These are phyloP conservation scores for Gracilaria domingensis DNA, from an alignment of 23 red algal species.

Conservation along the genomic window DNA sequence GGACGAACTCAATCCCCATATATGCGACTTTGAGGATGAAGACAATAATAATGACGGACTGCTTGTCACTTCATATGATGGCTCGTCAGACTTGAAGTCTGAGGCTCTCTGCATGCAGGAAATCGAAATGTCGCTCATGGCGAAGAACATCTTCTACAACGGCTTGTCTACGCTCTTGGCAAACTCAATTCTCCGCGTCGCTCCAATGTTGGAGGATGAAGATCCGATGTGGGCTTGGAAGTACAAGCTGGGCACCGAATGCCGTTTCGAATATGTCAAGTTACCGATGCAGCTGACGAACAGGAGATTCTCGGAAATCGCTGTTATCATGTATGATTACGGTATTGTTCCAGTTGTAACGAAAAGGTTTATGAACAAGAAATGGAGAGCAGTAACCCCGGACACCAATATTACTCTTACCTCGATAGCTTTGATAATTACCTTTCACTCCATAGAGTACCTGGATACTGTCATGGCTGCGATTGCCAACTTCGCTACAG, in stretches of 20 bases:
- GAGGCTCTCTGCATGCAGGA: too few species aligned
- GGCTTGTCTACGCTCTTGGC: too few species aligned
- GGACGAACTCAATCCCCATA: slow-evolving; percentile 1
- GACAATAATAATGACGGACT: slow-evolving; percentile 66
- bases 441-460: too few species aligned
- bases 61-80: slow-evolving; percentile 48
- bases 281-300: slow-evolving; percentile 64
- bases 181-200: slow-evolving; percentile 53
- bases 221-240: slow-evolving; percentile 59
- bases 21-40: slow-evolving; percentile 21
- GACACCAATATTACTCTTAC: slow-evolving; percentile 59
- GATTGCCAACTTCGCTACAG: too few species aligned
- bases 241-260: slow-evolving; percentile 77
- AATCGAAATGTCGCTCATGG: too few species aligned
- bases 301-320: slow-evolving; percentile 55
- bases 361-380: slow-evolving; percentile 73
- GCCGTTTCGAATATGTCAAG: slow-evolving; percentile 73
- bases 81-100: too few species aligned
- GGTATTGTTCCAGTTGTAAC: slow-evolving; percentile 62
- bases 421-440: slow-evolving; percentile 68
- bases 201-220: slow-evolving; percentile 47
- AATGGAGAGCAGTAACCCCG: slow-evolving; percentile 66
- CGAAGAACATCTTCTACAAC: too few species aligned
- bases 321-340: too few species aligned
- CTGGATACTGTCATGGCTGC: too few species aligned